A percentile compares a stretch with the other conserved stretches of the same genome.
Evolutionary conservation across 2,329 filamentous ascomycete species (phyloP).

Genomic region (Beauveria caledonica): DNA sequence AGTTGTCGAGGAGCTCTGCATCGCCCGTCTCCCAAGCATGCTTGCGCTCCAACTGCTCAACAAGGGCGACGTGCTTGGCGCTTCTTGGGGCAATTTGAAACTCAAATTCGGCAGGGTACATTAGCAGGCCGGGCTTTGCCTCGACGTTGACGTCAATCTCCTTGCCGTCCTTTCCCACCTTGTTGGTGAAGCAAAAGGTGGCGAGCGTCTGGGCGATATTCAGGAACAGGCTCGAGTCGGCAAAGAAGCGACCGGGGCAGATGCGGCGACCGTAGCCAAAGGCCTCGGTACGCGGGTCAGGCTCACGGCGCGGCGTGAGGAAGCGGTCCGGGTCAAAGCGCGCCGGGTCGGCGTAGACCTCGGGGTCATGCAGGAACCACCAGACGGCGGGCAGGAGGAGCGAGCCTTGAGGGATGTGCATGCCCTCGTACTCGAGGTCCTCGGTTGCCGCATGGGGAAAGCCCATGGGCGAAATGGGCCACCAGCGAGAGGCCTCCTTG

Average conservation of each 20-base stretch:
- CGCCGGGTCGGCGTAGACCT: slow-evolving; percentile 46
- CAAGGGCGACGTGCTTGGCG: not conserved
- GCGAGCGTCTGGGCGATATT: slow-evolving; percentile 34
- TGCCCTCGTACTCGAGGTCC: slow-evolving; percentile 18
- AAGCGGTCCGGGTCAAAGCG: slow-evolving; percentile 27
- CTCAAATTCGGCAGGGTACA: not conserved
- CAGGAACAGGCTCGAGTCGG: slow-evolving; percentile 24
- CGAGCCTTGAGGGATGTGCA: slow-evolving; percentile 15
- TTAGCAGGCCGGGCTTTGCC: not conserved
- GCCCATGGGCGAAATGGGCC: slow-evolving; percentile 24
- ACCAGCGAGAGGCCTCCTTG: slow-evolving; percentile 19
- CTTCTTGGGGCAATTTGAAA: not conserved
- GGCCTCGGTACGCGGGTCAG: slow-evolving; percentile 18
- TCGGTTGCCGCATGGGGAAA: slow-evolving; percentile 31
- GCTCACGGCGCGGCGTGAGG: slow-evolving; percentile 20
- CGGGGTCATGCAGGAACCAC: slow-evolving; percentile 52
- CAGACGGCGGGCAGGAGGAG: slow-evolving; percentile 19
- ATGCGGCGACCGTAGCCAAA: slow-evolving; percentile 30
- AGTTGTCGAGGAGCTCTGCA: not conserved
- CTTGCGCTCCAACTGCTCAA: not conserved
- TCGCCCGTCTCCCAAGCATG: not conserved
- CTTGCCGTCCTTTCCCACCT: not conserved
- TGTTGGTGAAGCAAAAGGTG: slow-evolving; percentile 28
- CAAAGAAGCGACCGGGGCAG: slow-evolving; percentile 27
- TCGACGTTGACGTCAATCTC: not conserved